phyloP scores from a whole-genome alignment of 1,284 basidiomycete species.

The Spongispora temasekensis region DNA sequence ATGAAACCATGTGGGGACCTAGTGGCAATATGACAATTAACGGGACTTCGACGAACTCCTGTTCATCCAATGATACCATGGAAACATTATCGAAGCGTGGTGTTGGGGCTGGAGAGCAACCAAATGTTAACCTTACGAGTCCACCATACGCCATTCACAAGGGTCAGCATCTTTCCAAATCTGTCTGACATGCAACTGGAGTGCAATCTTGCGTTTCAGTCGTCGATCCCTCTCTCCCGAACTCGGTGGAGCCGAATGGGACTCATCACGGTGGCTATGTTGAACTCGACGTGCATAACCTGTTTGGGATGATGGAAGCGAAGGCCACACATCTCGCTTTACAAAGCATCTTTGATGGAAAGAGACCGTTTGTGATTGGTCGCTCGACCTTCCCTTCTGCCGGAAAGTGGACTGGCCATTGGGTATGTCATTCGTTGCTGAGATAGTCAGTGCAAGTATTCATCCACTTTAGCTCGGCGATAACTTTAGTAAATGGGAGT shows the following conservation, averaged over 20 bases:
- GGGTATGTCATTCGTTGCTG: constrained; percentile 37
- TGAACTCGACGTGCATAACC: constrained; percentile 44
- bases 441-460: not conserved
- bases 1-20: constrained; percentile 59
- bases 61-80: constrained; percentile 34
- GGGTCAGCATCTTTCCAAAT: constrained; percentile 38
- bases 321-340: constrained; percentile 39
- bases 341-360: constrained; percentile 32
- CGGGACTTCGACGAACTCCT: constrained; percentile 57
- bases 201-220: constrained; percentile 14
- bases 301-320: constrained; percentile 45
- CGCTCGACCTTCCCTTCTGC: constrained; percentile 57
- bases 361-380: constrained; percentile 47
- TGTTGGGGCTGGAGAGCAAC: constrained; percentile 45
- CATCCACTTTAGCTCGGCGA: constrained; percentile 55
- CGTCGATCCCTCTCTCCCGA: constrained; percentile 25
- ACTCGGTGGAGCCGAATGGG: constrained; percentile 41
- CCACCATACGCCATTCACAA: constrained; percentile 77
- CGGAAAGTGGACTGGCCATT: constrained; percentile 65
- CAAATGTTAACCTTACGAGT: constrained; percentile 47
- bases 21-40: constrained; percentile 77
- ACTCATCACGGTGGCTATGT: constrained; percentile 41
- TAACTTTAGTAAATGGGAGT: constrained; percentile 69
- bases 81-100: constrained; percentile 20
- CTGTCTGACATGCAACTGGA: not conserved